phyloP scores from a whole-genome alignment of 768 basidiomycete genomes.

The Amanita molliuscula region DNA sequence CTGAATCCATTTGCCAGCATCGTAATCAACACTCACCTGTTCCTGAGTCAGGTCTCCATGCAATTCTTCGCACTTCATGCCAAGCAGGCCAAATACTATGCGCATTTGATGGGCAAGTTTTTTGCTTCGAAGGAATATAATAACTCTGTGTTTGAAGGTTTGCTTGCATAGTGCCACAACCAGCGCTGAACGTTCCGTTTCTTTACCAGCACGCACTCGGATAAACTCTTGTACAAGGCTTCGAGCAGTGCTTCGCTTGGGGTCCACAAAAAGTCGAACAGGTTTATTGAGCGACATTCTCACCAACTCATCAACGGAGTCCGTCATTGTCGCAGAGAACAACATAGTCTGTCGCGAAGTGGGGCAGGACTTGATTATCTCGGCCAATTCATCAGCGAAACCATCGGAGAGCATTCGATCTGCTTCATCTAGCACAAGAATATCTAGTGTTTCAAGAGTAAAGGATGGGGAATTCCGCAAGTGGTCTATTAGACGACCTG shows the following conservation, averaged over 20 bases:
- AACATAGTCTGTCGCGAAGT: slow-evolving; percentile 91
- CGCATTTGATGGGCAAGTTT: slow-evolving; percentile 96
- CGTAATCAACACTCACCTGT: slow-evolving; percentile 45
- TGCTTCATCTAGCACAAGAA: slow-evolving; percentile 94
- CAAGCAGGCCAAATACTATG: slow-evolving; percentile 81
- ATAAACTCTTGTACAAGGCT: slow-evolving; percentile 93
- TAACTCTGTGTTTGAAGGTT: slow-evolving; percentile 74
- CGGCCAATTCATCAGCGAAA: slow-evolving; percentile 87
- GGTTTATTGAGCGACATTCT: slow-evolving; percentile 90
- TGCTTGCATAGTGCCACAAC: slow-evolving; percentile 80
- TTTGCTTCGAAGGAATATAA: slow-evolving; percentile 95
- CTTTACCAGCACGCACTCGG: slow-evolving; percentile 74
- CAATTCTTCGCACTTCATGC: slow-evolving; percentile 84
- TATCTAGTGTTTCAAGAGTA: slow-evolving; percentile 83
- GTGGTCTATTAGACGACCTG: slow-evolving; percentile 96
- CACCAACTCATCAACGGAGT: slow-evolving; percentile 89
- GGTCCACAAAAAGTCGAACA: slow-evolving; percentile 91
- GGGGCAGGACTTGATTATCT: slow-evolving; percentile 90
- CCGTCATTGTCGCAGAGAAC: slow-evolving; percentile 98
- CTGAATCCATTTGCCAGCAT: neutral
- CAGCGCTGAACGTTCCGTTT: slow-evolving; percentile 65
- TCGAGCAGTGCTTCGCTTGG: slow-evolving; percentile 77
- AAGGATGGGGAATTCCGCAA: slow-evolving; percentile 92
- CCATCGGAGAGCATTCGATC: slow-evolving; percentile 96
- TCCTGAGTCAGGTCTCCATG: slow-evolving; percentile 97